These are phyloP conservation scores for Pythium dissimile DNA, from an alignment of 352 stramenopile species.

Conservation along the genomic window DNA sequence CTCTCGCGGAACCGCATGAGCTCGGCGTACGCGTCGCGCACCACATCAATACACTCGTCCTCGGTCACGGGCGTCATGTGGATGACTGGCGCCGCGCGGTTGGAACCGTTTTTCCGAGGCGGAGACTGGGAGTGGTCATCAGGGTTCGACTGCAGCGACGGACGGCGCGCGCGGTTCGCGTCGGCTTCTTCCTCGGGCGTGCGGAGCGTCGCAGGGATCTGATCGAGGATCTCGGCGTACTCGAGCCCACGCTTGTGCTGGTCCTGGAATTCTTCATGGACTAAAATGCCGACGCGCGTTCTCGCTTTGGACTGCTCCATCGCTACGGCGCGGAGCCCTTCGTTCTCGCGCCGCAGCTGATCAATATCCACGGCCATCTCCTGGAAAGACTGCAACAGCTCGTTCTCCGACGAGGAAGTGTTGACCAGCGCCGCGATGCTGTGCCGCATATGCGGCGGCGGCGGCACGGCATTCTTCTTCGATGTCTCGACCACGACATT, in stretches of 20 bases:
- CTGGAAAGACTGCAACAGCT: slow-evolving; percentile 46
- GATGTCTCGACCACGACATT: slow-evolving; percentile 24
- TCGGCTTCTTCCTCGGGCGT: slow-evolving; percentile 6
- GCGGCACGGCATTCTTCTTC: slow-evolving; percentile 2
- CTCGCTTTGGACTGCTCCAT: slow-evolving; percentile 59
- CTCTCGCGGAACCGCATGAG: slow-evolving; percentile 38
- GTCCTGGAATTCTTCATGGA: slow-evolving; percentile 54
- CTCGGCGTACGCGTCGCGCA: slow-evolving; percentile 39
- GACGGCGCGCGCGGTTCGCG: neutral
- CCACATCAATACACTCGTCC: slow-evolving; percentile 45
- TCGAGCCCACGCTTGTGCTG: slow-evolving; percentile 7
- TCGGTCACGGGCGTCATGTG: slow-evolving; percentile 32
- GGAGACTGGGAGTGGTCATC: neutral
- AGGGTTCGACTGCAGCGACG: neutral
- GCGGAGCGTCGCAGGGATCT: slow-evolving; percentile 7
- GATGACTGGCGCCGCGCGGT: slow-evolving; percentile 4
- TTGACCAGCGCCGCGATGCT: slow-evolving; percentile 17
- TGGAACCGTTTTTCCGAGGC: neutral
- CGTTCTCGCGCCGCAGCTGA: slow-evolving; percentile 54
- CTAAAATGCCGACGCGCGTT: slow-evolving; percentile 52
- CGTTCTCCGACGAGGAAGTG: slow-evolving; percentile 26
- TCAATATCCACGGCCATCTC: slow-evolving; percentile 53
- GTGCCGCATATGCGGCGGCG: slow-evolving; percentile 7
- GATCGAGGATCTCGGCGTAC: slow-evolving; percentile 15
- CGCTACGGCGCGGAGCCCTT: slow-evolving; percentile 35